A percentile compares a stretch with the other conserved stretches of the same genome.
Conservation (phyloP, 768 basidiomycete genomes). For the Dendrothele bispora region DNA sequence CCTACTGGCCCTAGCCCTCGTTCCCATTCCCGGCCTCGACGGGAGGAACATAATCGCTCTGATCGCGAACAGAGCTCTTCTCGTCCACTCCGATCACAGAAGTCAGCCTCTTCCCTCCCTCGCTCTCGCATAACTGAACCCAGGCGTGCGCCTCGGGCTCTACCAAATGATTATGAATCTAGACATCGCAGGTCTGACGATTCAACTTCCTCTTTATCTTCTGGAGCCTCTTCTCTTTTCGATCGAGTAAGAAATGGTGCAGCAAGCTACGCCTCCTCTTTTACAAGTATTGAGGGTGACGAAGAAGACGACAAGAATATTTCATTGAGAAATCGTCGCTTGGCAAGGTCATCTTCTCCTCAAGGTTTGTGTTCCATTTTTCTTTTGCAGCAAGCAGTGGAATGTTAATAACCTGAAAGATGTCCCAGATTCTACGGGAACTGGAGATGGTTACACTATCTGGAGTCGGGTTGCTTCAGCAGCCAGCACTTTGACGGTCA, state of each 20-base stretch:
- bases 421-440: constrained; percentile 5
- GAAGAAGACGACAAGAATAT: constrained; percentile 21
- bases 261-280: constrained; percentile 36
- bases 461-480: constrained; percentile 61
- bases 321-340: no score
- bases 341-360: no score
- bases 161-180: constrained; percentile 2
- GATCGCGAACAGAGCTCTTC: background rate
- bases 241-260: constrained; percentile 31
- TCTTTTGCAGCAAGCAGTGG: no score
- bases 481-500: constrained; percentile 53
- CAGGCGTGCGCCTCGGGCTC: constrained; percentile 11
- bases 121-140: background rate
- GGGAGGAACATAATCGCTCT: constrained; percentile 7
- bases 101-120: constrained; percentile 15
- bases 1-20: constrained; percentile 41
- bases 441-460: constrained; percentile 42
- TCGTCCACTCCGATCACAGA: constrained; percentile 23
- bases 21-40: constrained; percentile 19
- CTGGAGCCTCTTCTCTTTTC: constrained; percentile 34
- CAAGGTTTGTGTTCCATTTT: no score
- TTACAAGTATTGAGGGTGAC: constrained; percentile 47
- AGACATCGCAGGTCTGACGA: constrained; percentile 18
- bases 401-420: constrained; percentile 4
- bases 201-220: constrained; percentile 25